phyloP scores from a whole-genome alignment of 495 filamentous ascomycete genomes.

The Hypoxylon lenormandii region DNA sequence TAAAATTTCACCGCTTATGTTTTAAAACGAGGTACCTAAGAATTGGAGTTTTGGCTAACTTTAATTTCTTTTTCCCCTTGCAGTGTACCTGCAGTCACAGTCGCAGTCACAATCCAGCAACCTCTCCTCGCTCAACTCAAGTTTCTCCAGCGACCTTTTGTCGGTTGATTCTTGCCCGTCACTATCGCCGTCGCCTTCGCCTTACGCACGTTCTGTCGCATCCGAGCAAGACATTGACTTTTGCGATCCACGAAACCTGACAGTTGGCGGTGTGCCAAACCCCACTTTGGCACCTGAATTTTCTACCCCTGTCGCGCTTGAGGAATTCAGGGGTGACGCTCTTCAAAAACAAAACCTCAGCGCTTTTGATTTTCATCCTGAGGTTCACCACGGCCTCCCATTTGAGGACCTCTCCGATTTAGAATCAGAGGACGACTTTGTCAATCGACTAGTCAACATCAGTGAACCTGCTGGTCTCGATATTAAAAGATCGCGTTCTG shows the following conservation, averaged over 20 bases:
- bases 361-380: conserved; percentile 65
- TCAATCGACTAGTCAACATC: conserved; percentile 79
- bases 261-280: conserved; percentile 71
- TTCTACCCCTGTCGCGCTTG: conserved; percentile 67
- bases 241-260: conserved; percentile 92
- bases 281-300: conserved; percentile 71
- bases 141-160: conserved; percentile 76
- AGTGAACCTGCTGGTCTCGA: conserved; percentile 65
- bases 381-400: conserved; percentile 72
- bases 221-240: conserved; percentile 81
- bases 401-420: conserved; percentile 91
- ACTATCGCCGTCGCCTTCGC: conserved; percentile 82
- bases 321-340: conserved; percentile 74
- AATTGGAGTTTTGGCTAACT: conserved; percentile 51
- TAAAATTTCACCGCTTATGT: conserved; percentile 48
- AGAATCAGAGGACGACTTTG: conserved; percentile 91
- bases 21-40: not conserved
- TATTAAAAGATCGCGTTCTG: conserved; percentile 81
- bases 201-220: conserved; percentile 76
- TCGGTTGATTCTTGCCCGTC: conserved; percentile 82
- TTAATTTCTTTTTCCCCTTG: conserved; percentile 37
- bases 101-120: conserved; percentile 40
- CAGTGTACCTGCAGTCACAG: conserved; percentile 83
- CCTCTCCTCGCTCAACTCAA: conserved; percentile 69
- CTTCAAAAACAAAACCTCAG: conserved; percentile 61